A percentile compares a stretch with the other conserved stretches of the same genome.
phyloP scores from a whole-genome alignment of 768 basidiomycete species.

The Podaxis pistillaris region DNA sequence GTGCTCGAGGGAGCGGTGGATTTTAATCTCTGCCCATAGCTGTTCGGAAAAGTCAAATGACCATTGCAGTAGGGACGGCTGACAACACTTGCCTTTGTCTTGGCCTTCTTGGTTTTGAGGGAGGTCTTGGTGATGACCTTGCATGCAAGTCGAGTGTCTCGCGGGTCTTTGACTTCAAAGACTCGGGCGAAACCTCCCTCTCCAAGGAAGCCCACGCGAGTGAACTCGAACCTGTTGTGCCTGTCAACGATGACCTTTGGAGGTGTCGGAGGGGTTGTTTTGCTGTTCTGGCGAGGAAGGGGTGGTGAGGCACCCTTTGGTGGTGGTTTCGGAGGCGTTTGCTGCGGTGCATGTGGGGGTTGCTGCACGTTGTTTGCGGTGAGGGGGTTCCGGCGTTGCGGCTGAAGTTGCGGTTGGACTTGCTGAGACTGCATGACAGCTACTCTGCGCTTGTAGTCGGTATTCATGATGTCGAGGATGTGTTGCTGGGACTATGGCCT shows the following conservation, averaged over 20 bases:
- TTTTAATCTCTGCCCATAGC: slow-evolving; percentile 99
- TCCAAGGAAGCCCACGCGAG: slow-evolving; percentile 81
- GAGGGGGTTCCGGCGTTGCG: slow-evolving; percentile 9
- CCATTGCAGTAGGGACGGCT: background rate
- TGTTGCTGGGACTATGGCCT: slow-evolving; percentile 12
- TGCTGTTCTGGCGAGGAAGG: slow-evolving; percentile 78
- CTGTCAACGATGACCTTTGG: slow-evolving; percentile 74
- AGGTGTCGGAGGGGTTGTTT: slow-evolving; percentile 78
- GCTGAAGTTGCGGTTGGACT: slow-evolving; percentile 17
- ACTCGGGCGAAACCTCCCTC: slow-evolving; percentile 98
- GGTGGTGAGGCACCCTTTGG: slow-evolving; percentile 57
- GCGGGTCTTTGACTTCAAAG: slow-evolving; percentile 83
- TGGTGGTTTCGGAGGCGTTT: slow-evolving; percentile 33
- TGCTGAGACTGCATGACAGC: slow-evolving; percentile 19
- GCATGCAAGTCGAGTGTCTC: slow-evolving; percentile 71
- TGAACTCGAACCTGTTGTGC: slow-evolving; percentile 52
- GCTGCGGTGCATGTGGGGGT: slow-evolving; percentile 23
- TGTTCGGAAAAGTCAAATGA: slow-evolving; percentile 26
- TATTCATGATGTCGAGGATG: slow-evolving; percentile 3
- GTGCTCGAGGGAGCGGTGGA: slow-evolving; percentile 87
- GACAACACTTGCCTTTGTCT: slow-evolving; percentile 73
- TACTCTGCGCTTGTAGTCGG: slow-evolving; percentile 12
- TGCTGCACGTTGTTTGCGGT: slow-evolving; percentile 17
- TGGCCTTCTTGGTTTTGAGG: slow-evolving; percentile 93
- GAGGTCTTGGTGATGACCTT: slow-evolving; percentile 95